Base-by-base conservation (phyloP, 139 green algal genomes). In the Chlamydomonas asymmetrica region DNA sequence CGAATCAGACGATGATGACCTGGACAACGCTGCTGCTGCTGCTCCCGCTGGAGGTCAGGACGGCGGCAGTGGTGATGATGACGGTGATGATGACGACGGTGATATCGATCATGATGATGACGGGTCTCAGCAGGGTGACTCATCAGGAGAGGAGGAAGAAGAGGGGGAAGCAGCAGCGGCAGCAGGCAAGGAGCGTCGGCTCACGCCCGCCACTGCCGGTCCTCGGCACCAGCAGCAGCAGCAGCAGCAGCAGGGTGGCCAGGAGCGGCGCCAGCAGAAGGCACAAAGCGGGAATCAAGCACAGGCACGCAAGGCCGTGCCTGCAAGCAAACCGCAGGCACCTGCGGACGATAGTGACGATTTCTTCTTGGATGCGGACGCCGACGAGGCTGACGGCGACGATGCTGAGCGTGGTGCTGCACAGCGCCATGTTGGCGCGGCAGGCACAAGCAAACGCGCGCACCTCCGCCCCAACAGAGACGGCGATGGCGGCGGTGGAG, bases 331-430 rank as follows among this genome's bases (percentile, higher is more conserved):
- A n/a, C n/a, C n/a, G n/a, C n/a, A n/a, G n/a, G 63, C 37, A 54
- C 38, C 25, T 37, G 39, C 25, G 43, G 60, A 6, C 41, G 60
- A 66, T 7, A 18, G 69, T 13, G 82, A 88, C 38, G 82, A 88
- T 64, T 88, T 88, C 59, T 86, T 88, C 63, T 52, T 86, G 31
- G 63, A 37, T 31, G 61, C 37, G 10, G 71, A 77, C 6, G 73
- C 75, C 2, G 81, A 80, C 6, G 60, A 31, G 20, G 60, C 23
- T 40, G 60, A 45, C 6, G 27, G 41, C 7, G 60, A 40, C 31
- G 60, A 5, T 23, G 18, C 60, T 45, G 60, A n/a, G n/a, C n/a
- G n/a, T n/a, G n/a, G n/a, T n/a, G n/a, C n/a, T n/a, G n/a, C n/a
- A n/a, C n/a, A n/a, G n/a, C n/a, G n/a, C n/a, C n/a, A n/a, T n/a